phyloP scores from a whole-genome alignment of 441 rosid genomes.

The Macaranga tanarius region DNA sequence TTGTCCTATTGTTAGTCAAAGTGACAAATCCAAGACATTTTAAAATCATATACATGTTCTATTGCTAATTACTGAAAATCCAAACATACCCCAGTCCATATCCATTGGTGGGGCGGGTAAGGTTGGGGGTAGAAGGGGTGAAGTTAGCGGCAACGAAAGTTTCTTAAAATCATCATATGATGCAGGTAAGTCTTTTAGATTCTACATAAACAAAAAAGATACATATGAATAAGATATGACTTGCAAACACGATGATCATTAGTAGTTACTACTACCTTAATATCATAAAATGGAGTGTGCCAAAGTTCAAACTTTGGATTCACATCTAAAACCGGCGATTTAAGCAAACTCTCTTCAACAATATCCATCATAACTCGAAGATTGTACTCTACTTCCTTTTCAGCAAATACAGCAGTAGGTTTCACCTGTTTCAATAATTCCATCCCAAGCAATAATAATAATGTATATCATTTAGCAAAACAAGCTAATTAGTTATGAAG shows the following conservation, averaged over 20 bases:
- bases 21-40: constrained; percentile 4
- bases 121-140: constrained; percentile 41
- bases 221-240: not conserved
- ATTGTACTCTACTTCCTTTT: constrained; percentile 79
- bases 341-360: constrained; percentile 44
- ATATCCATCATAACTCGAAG: constrained; percentile 35
- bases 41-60: too few relatives aligned
- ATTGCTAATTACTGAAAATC: not conserved
- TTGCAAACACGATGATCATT: not conserved
- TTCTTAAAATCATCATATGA: constrained; percentile 61
- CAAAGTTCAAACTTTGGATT: constrained; percentile 40
- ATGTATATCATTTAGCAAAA: constrained; percentile 10
- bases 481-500: not conserved
- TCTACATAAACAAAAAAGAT: constrained; percentile 38
- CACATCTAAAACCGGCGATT: constrained; percentile 30
- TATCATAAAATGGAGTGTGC: constrained; percentile 79
- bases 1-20: constrained; percentile 28
- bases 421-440: constrained; percentile 46
- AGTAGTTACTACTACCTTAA: constrained; percentile 52
- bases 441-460: too few relatives aligned
- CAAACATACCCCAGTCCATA: constrained; percentile 68
- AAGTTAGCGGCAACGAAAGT: constrained; percentile 41
- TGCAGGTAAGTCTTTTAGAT: constrained; percentile 51
- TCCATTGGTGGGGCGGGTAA: constrained; percentile 41
- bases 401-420: constrained; percentile 56